Evolutionary conservation across 2,329 filamentous ascomycete species (phyloP).

Genomic region (Blastomyces gilchristii): DNA sequence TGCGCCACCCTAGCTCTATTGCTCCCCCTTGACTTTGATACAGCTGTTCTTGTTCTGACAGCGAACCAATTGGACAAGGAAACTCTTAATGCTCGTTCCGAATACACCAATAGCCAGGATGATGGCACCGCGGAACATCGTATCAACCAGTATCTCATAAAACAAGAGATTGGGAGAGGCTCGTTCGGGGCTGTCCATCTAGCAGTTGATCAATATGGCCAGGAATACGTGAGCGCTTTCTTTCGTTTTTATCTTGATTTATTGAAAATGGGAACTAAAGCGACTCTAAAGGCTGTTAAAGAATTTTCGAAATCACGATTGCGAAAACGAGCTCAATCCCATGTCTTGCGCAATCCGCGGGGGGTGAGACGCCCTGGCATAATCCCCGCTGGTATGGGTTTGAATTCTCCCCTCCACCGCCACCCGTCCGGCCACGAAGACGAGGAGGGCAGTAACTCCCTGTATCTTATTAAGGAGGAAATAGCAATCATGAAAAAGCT

Average conservation of each 20-base stretch:
- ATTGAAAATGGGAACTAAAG: background rate
- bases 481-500: constrained; percentile 99
- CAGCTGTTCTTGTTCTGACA: background rate
- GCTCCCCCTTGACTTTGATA: background rate
- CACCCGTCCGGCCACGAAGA: constrained; percentile 43
- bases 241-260: background rate
- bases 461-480: constrained; percentile 86
- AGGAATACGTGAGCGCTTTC: constrained; percentile 66
- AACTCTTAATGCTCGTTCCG: constrained; percentile 79
- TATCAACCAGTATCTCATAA: constrained; percentile 92
- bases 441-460: constrained; percentile 54
- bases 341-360: constrained; percentile 61
- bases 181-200: constrained; percentile 92
- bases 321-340: constrained; percentile 80
- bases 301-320: constrained; percentile 92
- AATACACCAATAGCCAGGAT: constrained; percentile 74
- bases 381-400: constrained; percentile 43
- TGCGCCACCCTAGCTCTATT: constrained; percentile 22
- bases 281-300: constrained; percentile 65
- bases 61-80: constrained; percentile 45
- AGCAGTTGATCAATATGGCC: constrained; percentile 78
- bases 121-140: constrained; percentile 72
- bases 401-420: constrained; percentile 55
- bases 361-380: constrained; percentile 43
- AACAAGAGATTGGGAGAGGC: constrained; percentile 90